A percentile compares a stretch with the other conserved stretches of the same genome.
Evolutionary conservation across 2,329 filamentous ascomycete genomes (phyloP).

Genomic region (Penicillium sclerotigenum): DNA sequence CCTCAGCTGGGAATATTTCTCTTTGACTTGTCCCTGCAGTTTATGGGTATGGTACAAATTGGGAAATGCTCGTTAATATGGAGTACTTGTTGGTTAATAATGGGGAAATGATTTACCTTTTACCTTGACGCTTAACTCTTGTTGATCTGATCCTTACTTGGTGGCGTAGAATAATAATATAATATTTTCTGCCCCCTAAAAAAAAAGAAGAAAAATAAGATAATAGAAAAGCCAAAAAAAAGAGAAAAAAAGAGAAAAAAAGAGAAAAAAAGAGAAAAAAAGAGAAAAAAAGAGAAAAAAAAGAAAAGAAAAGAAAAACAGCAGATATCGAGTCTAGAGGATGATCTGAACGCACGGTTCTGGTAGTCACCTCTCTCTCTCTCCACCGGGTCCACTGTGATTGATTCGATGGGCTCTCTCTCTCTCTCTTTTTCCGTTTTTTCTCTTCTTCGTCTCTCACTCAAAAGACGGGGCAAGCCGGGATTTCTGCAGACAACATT

Average conservation of each 20-base stretch:
- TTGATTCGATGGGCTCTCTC: slow-evolving; percentile 13
- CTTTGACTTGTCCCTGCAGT: not conserved
- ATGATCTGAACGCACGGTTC: slow-evolving; percentile 14
- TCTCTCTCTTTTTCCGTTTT: slow-evolving; percentile 29
- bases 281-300: not conserved
- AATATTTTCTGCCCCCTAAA: not conserved
- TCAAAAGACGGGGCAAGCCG: slow-evolving; percentile 23
- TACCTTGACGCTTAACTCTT: not conserved
- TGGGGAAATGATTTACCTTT: not conserved
- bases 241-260: not conserved
- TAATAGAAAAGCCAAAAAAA: not conserved
- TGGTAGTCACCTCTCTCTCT: not conserved
- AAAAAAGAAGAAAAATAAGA: not conserved
- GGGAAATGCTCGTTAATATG: not conserved
- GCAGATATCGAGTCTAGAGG: slow-evolving; percentile 9
- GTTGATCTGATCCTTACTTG: slow-evolving; percentile 14
- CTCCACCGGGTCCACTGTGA: slow-evolving; percentile 11
- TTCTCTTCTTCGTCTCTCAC: slow-evolving; percentile 19
- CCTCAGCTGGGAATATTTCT: slow-evolving; percentile 7
- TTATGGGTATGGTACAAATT: not conserved
- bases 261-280: not conserved
- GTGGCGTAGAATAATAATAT: slow-evolving; percentile 12
- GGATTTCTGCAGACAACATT: slow-evolving; percentile 15
- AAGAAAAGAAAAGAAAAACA: not conserved
- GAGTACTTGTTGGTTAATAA: not conserved